A percentile compares a stretch with the other conserved stretches of the same genome.
Conservation (phyloP, 176 grass and related monocot genomes). For the Lolium multiflorum region DNA sequence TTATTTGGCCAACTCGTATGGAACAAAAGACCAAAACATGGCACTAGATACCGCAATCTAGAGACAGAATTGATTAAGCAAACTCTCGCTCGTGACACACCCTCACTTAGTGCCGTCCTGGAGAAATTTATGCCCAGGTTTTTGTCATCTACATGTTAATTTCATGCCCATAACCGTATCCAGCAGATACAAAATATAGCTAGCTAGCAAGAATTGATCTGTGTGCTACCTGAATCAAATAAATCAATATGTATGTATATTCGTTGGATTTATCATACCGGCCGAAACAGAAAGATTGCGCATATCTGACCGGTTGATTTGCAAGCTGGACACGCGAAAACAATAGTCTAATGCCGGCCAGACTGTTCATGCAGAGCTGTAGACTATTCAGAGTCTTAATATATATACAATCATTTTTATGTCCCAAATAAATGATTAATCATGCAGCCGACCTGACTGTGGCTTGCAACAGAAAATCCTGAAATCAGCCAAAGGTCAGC, state of each 20-base stretch:
- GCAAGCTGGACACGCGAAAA: not conserved
- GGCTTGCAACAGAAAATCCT: not conserved
- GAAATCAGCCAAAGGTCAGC: not conserved
- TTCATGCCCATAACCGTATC: not conserved
- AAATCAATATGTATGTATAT: not conserved
- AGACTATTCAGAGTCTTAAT: not conserved
- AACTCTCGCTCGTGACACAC: not conserved
- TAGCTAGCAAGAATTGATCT: not conserved
- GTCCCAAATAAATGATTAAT: not conserved
- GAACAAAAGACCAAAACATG: not conserved
- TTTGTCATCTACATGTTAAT: not conserved
- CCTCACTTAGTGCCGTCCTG: not conserved
- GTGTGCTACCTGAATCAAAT: not conserved
- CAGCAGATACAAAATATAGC: not conserved
- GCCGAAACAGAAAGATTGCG: not conserved
- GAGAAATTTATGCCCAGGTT: not conserved
- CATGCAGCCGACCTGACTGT: not conserved
- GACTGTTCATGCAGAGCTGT: not conserved
- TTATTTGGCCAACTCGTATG: not conserved
- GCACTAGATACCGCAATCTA: not conserved
- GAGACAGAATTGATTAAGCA: not conserved
- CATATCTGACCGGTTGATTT: not conserved
- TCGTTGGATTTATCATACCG: not conserved
- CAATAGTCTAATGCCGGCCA: not conserved
- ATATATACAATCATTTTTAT: not conserved